Percentiles rank a stretch among this genome's conserved stretches.
Conservation (phyloP, 345 rosid species). For the Arabidopsis suecica region DNA sequence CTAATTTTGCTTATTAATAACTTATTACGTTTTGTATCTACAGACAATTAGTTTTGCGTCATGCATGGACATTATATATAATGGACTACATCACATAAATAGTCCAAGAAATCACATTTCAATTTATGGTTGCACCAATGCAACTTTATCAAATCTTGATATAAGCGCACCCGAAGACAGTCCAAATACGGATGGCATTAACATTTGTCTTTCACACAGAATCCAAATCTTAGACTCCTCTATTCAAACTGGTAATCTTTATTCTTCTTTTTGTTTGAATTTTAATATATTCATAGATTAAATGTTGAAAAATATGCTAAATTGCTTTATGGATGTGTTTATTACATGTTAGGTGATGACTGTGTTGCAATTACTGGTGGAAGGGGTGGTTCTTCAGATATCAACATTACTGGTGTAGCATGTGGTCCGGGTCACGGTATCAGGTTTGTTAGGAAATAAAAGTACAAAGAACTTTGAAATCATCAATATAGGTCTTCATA, state of each 20-base stretch:
- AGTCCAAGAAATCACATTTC: conserved; percentile 37
- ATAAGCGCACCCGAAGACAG: conserved; percentile 30
- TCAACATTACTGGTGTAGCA: conserved; percentile 48
- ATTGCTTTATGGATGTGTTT: not conserved
- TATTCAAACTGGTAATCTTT: conserved; percentile 33
- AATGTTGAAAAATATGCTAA: not conserved
- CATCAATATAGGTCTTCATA: not conserved
- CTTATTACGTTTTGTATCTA: not conserved
- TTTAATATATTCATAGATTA: not conserved
- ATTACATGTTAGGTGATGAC: conserved; percentile 31
- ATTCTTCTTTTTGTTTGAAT: not conserved
- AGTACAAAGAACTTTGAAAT: not conserved
- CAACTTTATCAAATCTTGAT: conserved; percentile 33
- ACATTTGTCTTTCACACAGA: conserved; percentile 19
- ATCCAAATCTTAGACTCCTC: conserved; percentile 2
- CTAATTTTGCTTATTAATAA: not conserved
- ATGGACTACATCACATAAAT: conserved; percentile 35
- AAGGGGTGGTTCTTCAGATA: conserved; percentile 9
- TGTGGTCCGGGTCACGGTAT: conserved; percentile 83
- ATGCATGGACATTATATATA: conserved; percentile 14
- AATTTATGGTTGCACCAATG: not conserved
- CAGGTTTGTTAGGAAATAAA: conserved; percentile 34
- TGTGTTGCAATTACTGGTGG: conserved; percentile 33
- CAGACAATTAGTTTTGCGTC: conserved; percentile 10
- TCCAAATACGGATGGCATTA: conserved; percentile 44